Evolutionary conservation across 371 early-diverging fungal genomes (phyloP).

Genomic region (Circinella minor): DNA sequence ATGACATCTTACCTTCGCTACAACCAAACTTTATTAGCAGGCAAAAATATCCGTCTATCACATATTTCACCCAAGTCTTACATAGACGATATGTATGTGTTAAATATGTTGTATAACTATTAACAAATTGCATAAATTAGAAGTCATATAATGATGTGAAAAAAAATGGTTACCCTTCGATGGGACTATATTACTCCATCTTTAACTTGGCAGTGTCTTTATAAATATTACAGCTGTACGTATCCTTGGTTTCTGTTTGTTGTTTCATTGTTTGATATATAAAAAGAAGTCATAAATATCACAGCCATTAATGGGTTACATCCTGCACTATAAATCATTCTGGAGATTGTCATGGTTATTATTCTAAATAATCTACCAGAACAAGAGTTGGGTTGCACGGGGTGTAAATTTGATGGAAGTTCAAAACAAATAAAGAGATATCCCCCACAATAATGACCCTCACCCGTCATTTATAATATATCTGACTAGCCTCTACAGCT

Average conservation of each 20-base stretch:
- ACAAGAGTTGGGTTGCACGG: conserved; percentile 60
- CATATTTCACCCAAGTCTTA: conserved; percentile 65
- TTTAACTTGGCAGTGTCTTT: conserved; percentile 82
- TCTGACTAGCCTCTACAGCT: conserved; percentile 48
- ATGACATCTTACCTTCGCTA: conserved; percentile 47
- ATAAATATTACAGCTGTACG: conserved; percentile 75
- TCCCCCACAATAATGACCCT: too few relatives aligned
- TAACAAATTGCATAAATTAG: too few relatives aligned
- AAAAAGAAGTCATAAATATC: conserved; percentile 57
- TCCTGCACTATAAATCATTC: conserved; percentile 56
- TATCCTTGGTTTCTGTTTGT: too few relatives aligned
- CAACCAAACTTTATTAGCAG: conserved; percentile 38
- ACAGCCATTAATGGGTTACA: conserved; percentile 63
- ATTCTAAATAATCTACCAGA: conserved; percentile 66
- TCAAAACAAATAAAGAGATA: conserved; percentile 1
- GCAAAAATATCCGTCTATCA: conserved; percentile 44
- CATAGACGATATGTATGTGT: conserved; percentile 46
- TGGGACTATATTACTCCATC: conserved; percentile 77
- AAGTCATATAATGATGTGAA: too few relatives aligned
- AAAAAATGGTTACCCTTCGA: conserved; percentile 32
- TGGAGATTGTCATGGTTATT: conserved; percentile 62
- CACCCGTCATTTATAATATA: neutral
- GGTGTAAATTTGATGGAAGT: conserved; percentile 62
- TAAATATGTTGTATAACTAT: conserved; percentile 14
- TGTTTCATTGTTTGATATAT: conserved; percentile 56